Evolutionary conservation across 2,329 filamentous ascomycete species (phyloP).

Genomic region (Orbilia blumenaviensis): DNA sequence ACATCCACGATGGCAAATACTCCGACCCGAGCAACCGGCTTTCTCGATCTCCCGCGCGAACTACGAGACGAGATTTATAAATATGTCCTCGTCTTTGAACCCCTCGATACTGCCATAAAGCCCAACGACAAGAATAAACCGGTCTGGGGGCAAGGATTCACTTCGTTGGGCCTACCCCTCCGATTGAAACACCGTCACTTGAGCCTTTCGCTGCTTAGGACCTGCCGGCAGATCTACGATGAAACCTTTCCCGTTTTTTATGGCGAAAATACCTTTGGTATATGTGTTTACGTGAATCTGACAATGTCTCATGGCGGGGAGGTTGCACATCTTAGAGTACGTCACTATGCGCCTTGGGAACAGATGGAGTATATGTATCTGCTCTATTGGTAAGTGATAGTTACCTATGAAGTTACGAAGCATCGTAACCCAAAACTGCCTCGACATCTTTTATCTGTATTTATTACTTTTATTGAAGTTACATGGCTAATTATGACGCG

Average conservation of each 20-base stretch:
- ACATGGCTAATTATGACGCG: no score
- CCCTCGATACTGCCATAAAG: not conserved
- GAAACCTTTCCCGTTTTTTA: slow-evolving; percentile 15
- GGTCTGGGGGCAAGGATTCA: no score
- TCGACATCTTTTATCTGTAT: no score
- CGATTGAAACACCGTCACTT: not conserved
- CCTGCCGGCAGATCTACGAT: slow-evolving; percentile 2
- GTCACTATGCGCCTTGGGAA: slow-evolving; percentile 18
- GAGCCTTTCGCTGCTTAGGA: slow-evolving; percentile 5
- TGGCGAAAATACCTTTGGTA: slow-evolving; percentile 6
- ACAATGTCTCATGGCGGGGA: no score
- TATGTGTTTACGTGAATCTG: no score
- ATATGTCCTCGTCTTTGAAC: not conserved
- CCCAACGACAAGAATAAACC: no score
- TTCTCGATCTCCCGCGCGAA: slow-evolving; percentile 26
- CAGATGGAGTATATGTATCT: not conserved
- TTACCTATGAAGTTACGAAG: no score
- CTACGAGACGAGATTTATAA: slow-evolving; percentile 33
- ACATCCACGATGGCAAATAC: not conserved
- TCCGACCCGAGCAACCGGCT: not conserved
- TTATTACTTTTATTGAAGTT: no score
- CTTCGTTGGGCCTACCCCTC: no score
- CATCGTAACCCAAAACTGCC: no score
- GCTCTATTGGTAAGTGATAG: not conserved
- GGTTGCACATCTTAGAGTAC: no score